Evolutionary conservation across 768 basidiomycete genomes (phyloP).

Genomic region (Mycena belliarum): DNA sequence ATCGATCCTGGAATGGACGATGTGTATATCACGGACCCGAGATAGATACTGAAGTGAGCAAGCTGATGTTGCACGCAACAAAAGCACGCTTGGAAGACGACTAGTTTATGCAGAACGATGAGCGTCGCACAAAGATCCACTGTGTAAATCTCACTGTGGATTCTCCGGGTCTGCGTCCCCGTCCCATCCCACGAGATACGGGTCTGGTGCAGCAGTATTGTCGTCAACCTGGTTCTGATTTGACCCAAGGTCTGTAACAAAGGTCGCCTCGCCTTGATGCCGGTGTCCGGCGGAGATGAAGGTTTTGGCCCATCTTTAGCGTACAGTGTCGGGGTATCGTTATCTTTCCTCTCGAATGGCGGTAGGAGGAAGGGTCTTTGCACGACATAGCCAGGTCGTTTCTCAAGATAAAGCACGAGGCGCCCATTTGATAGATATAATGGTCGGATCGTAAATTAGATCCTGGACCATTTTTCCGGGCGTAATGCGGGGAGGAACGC

Average conservation of each 20-base stretch:
- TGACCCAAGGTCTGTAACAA: constrained; percentile 4
- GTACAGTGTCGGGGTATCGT: constrained; percentile 14
- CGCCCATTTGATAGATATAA: constrained; percentile 26
- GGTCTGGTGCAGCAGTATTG: constrained; percentile 16
- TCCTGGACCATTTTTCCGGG: constrained; percentile 10
- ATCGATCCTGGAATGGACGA: constrained; percentile 29
- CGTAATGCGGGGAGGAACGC: too few relatives aligned
- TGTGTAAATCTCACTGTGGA: constrained; percentile 22
- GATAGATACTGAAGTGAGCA: constrained; percentile 35
- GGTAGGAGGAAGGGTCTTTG: constrained; percentile 11
- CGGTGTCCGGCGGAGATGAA: constrained; percentile 4
- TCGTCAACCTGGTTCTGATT: constrained; percentile 7
- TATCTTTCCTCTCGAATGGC: constrained; percentile 8
- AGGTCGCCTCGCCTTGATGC: constrained; percentile 7
- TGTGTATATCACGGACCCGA: constrained; percentile 36
- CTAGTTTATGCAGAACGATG: constrained; percentile 29
- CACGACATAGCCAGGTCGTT: constrained; percentile 18
- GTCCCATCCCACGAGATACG: constrained; percentile 29
- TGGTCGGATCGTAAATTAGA: constrained; percentile 29
- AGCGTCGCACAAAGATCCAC: not conserved
- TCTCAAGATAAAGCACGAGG: constrained; percentile 23
- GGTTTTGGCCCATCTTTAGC: not conserved
- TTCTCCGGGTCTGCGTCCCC: constrained; percentile 30
- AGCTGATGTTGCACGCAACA: constrained; percentile 33
- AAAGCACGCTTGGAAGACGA: constrained; percentile 29